phyloP scores from a whole-genome alignment of 352 stramenopile genomes.

The Pythium apleroticum region DNA sequence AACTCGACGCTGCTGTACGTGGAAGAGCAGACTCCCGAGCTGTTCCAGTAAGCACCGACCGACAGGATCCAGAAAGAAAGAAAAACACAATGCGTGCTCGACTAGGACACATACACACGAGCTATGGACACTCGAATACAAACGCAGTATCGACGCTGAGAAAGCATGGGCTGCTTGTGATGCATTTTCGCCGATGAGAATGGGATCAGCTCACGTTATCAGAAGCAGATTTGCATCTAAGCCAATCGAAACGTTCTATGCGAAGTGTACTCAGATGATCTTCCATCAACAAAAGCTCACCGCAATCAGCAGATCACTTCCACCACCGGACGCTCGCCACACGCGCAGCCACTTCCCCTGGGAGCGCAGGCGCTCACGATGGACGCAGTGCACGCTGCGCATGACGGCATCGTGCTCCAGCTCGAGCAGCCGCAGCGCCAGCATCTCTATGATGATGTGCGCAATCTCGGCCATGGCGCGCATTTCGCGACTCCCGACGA shows the following conservation, averaged over 20 bases:
- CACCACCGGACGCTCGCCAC: not conserved
- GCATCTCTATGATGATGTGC: constrained; percentile 22
- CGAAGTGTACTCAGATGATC: not conserved
- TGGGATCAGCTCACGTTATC: not conserved
- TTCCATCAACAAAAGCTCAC: not conserved
- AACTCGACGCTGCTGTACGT: constrained; percentile 83
- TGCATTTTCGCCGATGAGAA: too few species aligned
- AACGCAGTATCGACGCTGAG: too few species aligned
- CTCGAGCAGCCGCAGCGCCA: constrained; percentile 46
- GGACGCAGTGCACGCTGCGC: constrained; percentile 37
- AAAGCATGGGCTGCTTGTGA: too few species aligned
- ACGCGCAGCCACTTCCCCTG: too few species aligned
- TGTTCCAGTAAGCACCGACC: constrained; percentile 74
- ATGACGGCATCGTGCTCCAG: constrained; percentile 51
- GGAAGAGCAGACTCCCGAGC: constrained; percentile 83
- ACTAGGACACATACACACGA: not conserved
- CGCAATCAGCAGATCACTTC: not conserved
- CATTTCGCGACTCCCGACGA: not conserved
- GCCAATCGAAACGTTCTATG: not conserved
- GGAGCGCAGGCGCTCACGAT: not conserved
- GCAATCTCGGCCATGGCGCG: not conserved
- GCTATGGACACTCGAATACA: not conserved
- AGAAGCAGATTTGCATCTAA: not conserved
- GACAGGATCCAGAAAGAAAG: not conserved
- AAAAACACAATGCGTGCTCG: not conserved